Evolutionary conservation across 208 protist genomes (phyloP).

Genomic region (Blastocrithidia nonstop): DNA sequence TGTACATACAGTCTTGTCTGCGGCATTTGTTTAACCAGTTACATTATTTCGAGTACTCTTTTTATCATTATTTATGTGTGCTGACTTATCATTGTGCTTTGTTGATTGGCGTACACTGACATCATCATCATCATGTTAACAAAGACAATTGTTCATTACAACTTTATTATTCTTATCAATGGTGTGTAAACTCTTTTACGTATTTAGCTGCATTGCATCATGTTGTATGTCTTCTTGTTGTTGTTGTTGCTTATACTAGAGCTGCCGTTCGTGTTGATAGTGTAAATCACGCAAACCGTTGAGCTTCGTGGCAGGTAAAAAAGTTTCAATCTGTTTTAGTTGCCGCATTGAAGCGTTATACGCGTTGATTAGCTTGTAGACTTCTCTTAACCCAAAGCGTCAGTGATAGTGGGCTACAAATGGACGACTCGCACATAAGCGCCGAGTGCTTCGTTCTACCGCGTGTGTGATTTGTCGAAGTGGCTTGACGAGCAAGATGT

Average conservation of each 20-base stretch:
- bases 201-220: no score
- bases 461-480: not conserved
- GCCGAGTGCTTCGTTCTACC: not conserved
- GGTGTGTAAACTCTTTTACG: no score
- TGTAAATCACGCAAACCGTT: not conserved
- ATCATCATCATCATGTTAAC: no score
- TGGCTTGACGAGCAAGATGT: not conserved
- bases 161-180: no score
- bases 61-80: no score
- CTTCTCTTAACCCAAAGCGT: conserved; percentile 6
- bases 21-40: no score
- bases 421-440: not conserved
- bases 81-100: no score
- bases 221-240: not conserved
- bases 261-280: not conserved
- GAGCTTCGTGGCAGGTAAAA: conserved; percentile 3
- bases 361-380: conserved; percentile 2
- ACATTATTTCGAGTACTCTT: no score
- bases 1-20: no score
- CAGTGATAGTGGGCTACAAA: not conserved
- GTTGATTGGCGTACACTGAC: no score
- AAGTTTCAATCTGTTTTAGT: conserved; percentile 6
- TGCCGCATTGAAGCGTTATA: conserved; percentile 7
- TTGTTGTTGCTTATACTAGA: not conserved
- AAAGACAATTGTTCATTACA: no score